A percentile compares a stretch with the other conserved stretches of the same genome.
Conservation (phyloP, 345 rosid species). For the Eucalyptus marginata region DNA sequence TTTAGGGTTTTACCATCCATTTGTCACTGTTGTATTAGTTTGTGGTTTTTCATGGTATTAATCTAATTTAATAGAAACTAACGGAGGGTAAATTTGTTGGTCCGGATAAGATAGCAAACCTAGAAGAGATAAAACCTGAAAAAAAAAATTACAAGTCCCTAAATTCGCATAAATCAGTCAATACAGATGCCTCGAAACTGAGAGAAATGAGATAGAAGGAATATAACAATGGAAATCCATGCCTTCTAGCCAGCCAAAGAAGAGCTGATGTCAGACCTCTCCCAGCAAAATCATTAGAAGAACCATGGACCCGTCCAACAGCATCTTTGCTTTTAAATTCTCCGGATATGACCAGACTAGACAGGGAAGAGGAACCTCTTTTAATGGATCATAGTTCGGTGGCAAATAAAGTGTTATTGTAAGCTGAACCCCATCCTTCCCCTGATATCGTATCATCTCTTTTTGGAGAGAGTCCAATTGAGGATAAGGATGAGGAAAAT, state of each 20-base stretch:
- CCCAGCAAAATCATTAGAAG: slow-evolving; percentile 94
- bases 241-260: slow-evolving; percentile 96
- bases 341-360: slow-evolving; percentile 92
- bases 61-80: too few relatives aligned
- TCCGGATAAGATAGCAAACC: slow-evolving; percentile 88
- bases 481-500: slow-evolving; percentile 90
- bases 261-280: slow-evolving; percentile 88
- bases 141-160: too few relatives aligned
- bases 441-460: slow-evolving; percentile 92
- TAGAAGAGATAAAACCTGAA: neutral
- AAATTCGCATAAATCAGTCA: too few relatives aligned
- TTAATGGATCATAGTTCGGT: slow-evolving; percentile 74
- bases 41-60: too few relatives aligned
- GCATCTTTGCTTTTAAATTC: slow-evolving; percentile 99
- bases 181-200: neutral
- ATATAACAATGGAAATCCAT: neutral
- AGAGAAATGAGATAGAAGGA: neutral
- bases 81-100: slow-evolving; percentile 29
- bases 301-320: slow-evolving; percentile 97
- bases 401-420: slow-evolving; percentile 87
- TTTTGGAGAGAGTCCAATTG: slow-evolving; percentile 85
- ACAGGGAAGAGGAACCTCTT: slow-evolving; percentile 91
- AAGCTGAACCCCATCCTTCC: slow-evolving; percentile 84
- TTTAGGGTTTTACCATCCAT: too few relatives aligned
- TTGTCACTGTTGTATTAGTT: too few relatives aligned